phyloP scores from a whole-genome alignment of 192 early-diverging fungal species.

The Rhizophagus prolifer region DNA sequence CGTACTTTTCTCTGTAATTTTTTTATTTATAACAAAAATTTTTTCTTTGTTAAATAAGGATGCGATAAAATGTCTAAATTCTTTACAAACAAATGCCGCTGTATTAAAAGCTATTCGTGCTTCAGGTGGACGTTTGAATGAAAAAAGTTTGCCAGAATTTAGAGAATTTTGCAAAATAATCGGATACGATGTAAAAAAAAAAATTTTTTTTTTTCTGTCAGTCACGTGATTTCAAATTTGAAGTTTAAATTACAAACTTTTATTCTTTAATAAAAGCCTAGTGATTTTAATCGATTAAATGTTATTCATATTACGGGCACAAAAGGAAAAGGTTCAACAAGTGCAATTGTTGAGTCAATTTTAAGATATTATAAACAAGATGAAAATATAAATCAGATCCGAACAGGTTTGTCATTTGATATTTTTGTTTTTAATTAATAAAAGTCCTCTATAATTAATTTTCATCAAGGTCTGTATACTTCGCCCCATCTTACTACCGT shows the following conservation, averaged over 20 bases:
- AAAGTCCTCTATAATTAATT: background rate
- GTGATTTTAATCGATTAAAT: conserved; percentile 74
- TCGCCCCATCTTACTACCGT: conserved; percentile 92
- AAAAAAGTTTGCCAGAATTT: conserved; percentile 66
- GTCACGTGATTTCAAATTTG: too few relatives aligned
- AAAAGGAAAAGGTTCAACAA: conserved; percentile 86
- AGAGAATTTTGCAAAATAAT: conserved; percentile 59
- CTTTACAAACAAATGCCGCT: conserved; percentile 83
- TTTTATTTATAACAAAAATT: background rate
- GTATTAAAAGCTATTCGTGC: conserved; percentile 70
- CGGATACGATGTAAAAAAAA: conserved; percentile 67
- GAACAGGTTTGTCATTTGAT: conserved; percentile 12
- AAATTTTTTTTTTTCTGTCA: background rate
- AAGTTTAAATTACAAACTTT: too few relatives aligned
- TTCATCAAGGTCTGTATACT: conserved; percentile 77
- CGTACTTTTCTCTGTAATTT: background rate
- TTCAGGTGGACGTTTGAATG: conserved; percentile 61
- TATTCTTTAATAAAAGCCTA: conserved; percentile 32
- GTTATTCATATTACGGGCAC: conserved; percentile 83
- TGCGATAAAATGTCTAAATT: conserved; percentile 79
- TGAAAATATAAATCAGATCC: background rate
- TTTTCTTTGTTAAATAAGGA: conserved; percentile 45
- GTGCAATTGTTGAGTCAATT: conserved; percentile 80
- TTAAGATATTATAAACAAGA: conserved; percentile 44
- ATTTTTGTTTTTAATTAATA: background rate